phyloP scores from a whole-genome alignment of 768 basidiomycete genomes.

The Hydnomerulius pinastri region DNA sequence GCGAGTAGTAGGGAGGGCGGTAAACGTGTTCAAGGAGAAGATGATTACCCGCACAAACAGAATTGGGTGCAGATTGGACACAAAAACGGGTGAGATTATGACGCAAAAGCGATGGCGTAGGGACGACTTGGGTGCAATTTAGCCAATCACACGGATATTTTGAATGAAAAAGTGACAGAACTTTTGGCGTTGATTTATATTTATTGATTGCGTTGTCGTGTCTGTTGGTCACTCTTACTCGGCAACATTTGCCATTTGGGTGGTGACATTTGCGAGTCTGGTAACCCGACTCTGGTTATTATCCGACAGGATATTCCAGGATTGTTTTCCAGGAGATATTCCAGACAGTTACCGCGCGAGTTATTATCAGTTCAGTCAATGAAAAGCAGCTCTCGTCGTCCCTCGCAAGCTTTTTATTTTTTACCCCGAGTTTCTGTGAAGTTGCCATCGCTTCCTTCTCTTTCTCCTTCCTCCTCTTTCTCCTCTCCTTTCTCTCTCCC shows the following conservation, averaged over 20 bases:
- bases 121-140: no score
- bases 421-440: conserved; percentile 2
- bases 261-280: not conserved
- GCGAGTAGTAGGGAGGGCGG: not conserved
- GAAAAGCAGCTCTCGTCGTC: not conserved
- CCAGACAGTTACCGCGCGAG: not conserved
- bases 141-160: not conserved
- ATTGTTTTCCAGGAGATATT: not conserved
- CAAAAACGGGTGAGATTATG: not conserved
- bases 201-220: not conserved
- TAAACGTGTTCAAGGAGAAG: not conserved
- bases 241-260: not conserved
- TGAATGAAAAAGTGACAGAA: not conserved
- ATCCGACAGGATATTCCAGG: not conserved
- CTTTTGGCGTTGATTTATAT: not conserved
- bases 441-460: conserved; percentile 4
- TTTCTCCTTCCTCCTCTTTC: not conserved
- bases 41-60: no score
- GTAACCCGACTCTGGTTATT: not conserved
- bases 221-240: not conserved
- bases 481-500: not conserved
- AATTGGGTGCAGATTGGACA: no score
- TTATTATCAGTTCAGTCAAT: conserved; percentile 2
- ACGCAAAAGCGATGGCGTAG: not conserved
- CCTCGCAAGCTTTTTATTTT: conserved; percentile 2